phyloP scores from a whole-genome alignment of 768 basidiomycete species.

The Atractiella rhizophila region DNA sequence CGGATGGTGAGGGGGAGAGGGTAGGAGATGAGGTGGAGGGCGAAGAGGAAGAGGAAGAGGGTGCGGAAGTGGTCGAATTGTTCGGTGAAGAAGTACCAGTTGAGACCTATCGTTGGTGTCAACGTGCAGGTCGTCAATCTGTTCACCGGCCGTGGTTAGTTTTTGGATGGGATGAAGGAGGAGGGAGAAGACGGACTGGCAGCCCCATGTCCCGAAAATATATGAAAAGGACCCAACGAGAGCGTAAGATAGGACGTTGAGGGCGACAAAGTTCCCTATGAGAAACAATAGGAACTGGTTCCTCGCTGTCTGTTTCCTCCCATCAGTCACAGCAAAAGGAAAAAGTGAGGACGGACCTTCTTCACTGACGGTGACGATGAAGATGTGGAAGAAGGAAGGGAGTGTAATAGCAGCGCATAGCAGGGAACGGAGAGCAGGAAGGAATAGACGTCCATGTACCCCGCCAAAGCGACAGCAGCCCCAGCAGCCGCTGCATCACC shows the following conservation, averaged over 20 bases:
- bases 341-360: too few species aligned
- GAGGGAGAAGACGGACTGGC: not conserved
- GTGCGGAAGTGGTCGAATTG: constrained; percentile 96
- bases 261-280: too few species aligned
- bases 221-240: too few species aligned
- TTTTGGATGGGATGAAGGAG: too few species aligned
- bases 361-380: too few species aligned
- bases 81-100: constrained; percentile 99
- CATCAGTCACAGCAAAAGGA: too few species aligned
- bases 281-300: too few species aligned
- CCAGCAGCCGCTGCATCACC: constrained; percentile 10
- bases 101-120: constrained; percentile 76
- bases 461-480: constrained; percentile 10
- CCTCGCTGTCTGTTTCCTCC: too few species aligned
- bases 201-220: too few species aligned
- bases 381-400: too few species aligned
- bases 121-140: constrained; percentile 66
- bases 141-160: not conserved
- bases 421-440: not conserved
- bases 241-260: not conserved
- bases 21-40: constrained; percentile 66
- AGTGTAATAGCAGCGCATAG: too few species aligned
- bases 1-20: constrained; percentile 54
- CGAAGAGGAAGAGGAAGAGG: constrained; percentile 80
- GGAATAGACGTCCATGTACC: constrained; percentile 7